Conservation (phyloP, 805 yeast genomes). For the Kodamaea fukazawae region DNA sequence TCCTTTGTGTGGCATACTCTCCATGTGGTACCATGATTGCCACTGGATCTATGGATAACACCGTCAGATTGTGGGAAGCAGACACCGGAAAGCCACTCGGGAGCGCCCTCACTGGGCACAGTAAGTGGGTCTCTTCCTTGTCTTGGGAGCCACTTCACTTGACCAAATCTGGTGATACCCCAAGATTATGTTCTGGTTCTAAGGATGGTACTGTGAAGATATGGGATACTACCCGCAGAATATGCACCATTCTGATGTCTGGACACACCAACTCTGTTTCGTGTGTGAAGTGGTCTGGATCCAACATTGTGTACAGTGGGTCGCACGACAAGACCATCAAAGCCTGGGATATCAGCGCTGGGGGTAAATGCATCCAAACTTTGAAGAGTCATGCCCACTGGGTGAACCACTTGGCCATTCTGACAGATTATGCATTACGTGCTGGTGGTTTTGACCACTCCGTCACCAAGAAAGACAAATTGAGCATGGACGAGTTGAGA, state of each 20-base stretch:
- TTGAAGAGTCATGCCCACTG: conserved; percentile 93
- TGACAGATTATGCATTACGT: conserved; percentile 85
- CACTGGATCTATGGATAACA: conserved; percentile 93
- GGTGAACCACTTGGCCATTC: conserved; percentile 91
- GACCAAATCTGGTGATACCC: conserved; percentile 59
- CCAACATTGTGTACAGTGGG: conserved; percentile 76
- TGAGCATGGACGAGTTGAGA: conserved; percentile 27
- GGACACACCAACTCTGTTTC: conserved; percentile 90
- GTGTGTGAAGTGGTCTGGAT: conserved; percentile 97
- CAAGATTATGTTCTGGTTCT: conserved; percentile 80
- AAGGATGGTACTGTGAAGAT: conserved; percentile 87
- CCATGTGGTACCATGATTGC: conserved; percentile 91
- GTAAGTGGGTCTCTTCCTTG: conserved; percentile 84
- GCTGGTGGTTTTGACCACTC: conserved; percentile 84
- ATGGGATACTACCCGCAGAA: conserved; percentile 80
- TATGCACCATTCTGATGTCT: conserved; percentile 64
- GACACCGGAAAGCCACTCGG: conserved; percentile 72
- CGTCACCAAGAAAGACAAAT: conserved; percentile 38
- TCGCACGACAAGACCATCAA: conserved; percentile 94
- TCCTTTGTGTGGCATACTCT: conserved; percentile 84
- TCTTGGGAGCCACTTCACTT: conserved; percentile 94
- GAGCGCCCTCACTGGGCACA: conserved; percentile 72
- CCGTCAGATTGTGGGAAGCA: conserved; percentile 85
- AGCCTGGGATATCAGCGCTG: conserved; percentile 78
- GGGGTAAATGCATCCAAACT: conserved; percentile 75